phyloP scores from a whole-genome alignment of 75 land plant genomes.

The Pinus tabuliformis region DNA sequence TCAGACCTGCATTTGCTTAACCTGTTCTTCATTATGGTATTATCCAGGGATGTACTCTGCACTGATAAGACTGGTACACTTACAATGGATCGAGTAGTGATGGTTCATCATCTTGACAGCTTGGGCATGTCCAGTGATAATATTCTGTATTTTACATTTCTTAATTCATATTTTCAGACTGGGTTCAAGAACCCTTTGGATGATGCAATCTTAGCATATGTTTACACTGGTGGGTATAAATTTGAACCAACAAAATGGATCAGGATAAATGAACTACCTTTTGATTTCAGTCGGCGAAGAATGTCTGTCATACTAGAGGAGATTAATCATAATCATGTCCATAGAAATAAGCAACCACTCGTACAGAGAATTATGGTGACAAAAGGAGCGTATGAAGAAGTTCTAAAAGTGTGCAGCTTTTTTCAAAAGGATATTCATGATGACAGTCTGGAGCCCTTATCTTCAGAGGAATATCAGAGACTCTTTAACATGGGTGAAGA shows the following conservation, averaged over 20 bases:
- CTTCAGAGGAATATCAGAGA: slow-evolving; percentile 31
- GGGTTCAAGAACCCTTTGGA: slow-evolving; percentile 51
- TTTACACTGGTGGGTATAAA: slow-evolving; percentile 37
- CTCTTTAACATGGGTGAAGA: slow-evolving; percentile 31
- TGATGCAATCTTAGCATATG: slow-evolving; percentile 51
- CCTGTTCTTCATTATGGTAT: neutral
- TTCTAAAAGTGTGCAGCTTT: slow-evolving; percentile 34
- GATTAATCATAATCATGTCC: slow-evolving; percentile 1
- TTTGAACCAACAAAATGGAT: slow-evolving; percentile 50
- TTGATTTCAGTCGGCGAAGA: slow-evolving; percentile 53
- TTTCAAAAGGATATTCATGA: slow-evolving; percentile 27
- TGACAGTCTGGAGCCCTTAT: slow-evolving; percentile 4
- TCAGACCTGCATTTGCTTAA: neutral
- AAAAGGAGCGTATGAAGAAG: slow-evolving; percentile 63
- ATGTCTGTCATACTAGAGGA: slow-evolving; percentile 43
- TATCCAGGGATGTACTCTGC: slow-evolving; percentile 54
- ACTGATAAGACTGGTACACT: slow-evolving; percentile 67
- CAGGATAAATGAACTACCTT: slow-evolving; percentile 61
- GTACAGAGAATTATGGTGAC: slow-evolving; percentile 25
- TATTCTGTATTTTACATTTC: slow-evolving; percentile 44
- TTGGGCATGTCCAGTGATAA: slow-evolving; percentile 30
- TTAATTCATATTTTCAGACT: slow-evolving; percentile 55
- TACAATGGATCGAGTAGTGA: slow-evolving; percentile 40
- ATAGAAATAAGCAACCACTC: neutral
- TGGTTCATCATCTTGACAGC: slow-evolving; percentile 46